Conservation (phyloP, 208 protist species). For the Leishmania turanica region DNA sequence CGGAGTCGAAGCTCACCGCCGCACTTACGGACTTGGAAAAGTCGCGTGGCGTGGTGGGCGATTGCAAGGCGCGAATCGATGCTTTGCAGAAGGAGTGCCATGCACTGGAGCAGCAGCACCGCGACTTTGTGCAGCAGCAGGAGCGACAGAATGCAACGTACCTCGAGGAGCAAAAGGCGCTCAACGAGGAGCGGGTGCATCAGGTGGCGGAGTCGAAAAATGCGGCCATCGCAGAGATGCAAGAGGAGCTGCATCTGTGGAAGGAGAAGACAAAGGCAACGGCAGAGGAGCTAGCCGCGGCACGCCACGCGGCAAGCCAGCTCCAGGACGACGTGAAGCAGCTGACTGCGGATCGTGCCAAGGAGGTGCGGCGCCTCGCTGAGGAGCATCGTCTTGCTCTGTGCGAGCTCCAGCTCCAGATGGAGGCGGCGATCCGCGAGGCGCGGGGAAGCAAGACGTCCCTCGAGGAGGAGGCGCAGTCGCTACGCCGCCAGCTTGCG, state of each 20-base stretch:
- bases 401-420: slow-evolving; percentile 67
- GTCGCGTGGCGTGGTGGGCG: slow-evolving; percentile 14
- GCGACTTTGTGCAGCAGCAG: slow-evolving; percentile 46
- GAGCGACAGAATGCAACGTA: slow-evolving; percentile 35
- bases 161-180: slow-evolving; percentile 42
- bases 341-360: slow-evolving; percentile 41
- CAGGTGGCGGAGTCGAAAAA: slow-evolving; percentile 58
- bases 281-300: slow-evolving; percentile 52
- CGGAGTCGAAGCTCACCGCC: slow-evolving; percentile 23
- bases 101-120: slow-evolving; percentile 59
- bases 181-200: slow-evolving; percentile 57
- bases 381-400: slow-evolving; percentile 82
- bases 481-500: slow-evolving; percentile 65
- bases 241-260: slow-evolving; percentile 45
- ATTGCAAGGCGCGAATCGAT: slow-evolving; percentile 18
- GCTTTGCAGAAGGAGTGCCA: slow-evolving; percentile 17
- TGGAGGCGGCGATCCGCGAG: slow-evolving; percentile 71
- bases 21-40: slow-evolving; percentile 27
- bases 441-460: slow-evolving; percentile 54
- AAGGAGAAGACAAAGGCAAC: slow-evolving; percentile 53
- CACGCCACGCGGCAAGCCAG: slow-evolving; percentile 45
- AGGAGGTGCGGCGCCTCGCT: slow-evolving; percentile 55
- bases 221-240: slow-evolving; percentile 50
- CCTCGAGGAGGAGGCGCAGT: slow-evolving; percentile 78
- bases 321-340: slow-evolving; percentile 65